These are phyloP conservation scores for Scenedesmus sp. DNA, from an alignment of 163 green algal species.

Conservation along the genomic window DNA sequence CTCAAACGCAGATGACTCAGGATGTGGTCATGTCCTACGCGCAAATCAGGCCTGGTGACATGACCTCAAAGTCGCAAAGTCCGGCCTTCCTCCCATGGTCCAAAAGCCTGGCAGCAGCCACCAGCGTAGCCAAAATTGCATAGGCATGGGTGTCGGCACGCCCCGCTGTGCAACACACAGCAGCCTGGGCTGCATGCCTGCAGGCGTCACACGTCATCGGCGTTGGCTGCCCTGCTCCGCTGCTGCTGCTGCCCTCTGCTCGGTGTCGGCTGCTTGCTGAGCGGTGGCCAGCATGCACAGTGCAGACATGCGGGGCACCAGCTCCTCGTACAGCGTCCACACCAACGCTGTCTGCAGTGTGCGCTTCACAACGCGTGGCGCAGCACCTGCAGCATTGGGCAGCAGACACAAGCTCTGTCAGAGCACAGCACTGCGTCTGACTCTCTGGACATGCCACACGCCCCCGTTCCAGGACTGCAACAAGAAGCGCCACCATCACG, in stretches of 20 bases:
- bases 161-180: no score
- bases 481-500: no score
- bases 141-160: no score
- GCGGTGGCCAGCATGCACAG: constrained; percentile 28
- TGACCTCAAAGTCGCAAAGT: no score
- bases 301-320: constrained; percentile 75
- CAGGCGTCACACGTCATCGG: background rate
- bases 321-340: constrained; percentile 95
- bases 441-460: no score
- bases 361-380: constrained; percentile 86
- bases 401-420: background rate
- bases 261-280: background rate
- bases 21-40: no score
- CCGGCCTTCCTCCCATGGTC: no score
- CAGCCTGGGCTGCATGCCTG: background rate
- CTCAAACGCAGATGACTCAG: no score
- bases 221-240: background rate
- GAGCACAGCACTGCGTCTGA: background rate
- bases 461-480: no score
- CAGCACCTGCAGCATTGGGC: constrained; percentile 60
- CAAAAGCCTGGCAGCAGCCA: no score
- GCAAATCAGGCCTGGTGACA: no score
- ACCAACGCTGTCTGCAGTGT: constrained; percentile 93
- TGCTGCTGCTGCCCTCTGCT: constrained; percentile 10
- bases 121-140: no score